phyloP scores from a whole-genome alignment of 2,329 filamentous ascomycete genomes.

The Rhinocladiella mackenziei region DNA sequence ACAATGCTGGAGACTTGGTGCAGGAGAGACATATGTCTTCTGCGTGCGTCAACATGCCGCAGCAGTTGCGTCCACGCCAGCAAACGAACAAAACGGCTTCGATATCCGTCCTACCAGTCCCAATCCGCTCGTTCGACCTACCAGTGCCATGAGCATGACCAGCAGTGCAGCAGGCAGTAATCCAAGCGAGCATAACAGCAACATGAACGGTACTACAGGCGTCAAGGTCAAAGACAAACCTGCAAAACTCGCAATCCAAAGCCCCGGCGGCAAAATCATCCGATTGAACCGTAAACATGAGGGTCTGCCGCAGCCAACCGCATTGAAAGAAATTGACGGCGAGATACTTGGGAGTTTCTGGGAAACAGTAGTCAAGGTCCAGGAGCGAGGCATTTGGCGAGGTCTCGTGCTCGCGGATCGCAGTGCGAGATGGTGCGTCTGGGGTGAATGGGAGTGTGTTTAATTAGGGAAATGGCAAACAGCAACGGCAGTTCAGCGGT shows the following conservation, averaged over 20 bases:
- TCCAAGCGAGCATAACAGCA: constrained; percentile 48
- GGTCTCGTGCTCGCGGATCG: constrained; percentile 62
- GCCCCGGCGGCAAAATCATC: constrained; percentile 89
- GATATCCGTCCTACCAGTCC: constrained; percentile 27
- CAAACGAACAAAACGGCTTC: constrained; percentile 23
- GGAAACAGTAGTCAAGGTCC: constrained; percentile 66
- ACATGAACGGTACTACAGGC: constrained; percentile 52
- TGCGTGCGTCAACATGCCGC: constrained; percentile 89
- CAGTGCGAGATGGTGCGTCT: constrained; percentile 65
- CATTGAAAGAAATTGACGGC: constrained; percentile 30
- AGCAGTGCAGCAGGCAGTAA: constrained; percentile 51
- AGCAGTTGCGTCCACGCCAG: constrained; percentile 16
- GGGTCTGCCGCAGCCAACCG: constrained; percentile 41
- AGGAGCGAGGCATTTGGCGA: constrained; percentile 60
- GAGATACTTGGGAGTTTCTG: constrained; percentile 54
- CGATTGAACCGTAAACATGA: constrained; percentile 53
- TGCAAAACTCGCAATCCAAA: constrained; percentile 92
- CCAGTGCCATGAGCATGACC: constrained; percentile 59
- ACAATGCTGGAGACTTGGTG: constrained; percentile 78
- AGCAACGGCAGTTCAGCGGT: background rate
- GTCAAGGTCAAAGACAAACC: constrained; percentile 66
- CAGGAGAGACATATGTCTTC: constrained; percentile 98
- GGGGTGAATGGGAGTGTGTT: constrained; percentile 62
- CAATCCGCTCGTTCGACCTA: constrained; percentile 48
- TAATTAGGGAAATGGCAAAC: constrained; percentile 33